Percentiles rank a stretch among this genome's conserved stretches.
Conservation (phyloP, 345 rosid genomes). For the Lumnitzera racemosa region DNA sequence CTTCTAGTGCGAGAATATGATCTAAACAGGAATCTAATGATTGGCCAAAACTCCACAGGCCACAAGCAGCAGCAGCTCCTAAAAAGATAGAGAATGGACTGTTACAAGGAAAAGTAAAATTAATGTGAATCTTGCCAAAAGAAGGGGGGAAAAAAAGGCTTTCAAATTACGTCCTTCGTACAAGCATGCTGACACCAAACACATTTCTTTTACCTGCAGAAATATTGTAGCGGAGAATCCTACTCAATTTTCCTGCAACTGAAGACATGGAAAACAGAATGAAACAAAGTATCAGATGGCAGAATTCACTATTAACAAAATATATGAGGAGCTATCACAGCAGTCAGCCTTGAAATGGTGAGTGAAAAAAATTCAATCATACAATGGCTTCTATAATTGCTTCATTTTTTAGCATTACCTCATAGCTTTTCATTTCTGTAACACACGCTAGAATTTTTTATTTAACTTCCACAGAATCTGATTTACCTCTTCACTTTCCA, state of each 20-base stretch:
- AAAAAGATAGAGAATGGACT: neutral
- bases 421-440: too few relatives aligned
- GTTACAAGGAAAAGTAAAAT: too few relatives aligned
- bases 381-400: too few relatives aligned
- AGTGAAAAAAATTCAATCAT: too few relatives aligned
- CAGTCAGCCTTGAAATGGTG: too few relatives aligned
- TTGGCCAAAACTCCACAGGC: conserved; percentile 24
- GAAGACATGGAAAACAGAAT: conserved; percentile 12
- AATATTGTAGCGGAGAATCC: conserved; percentile 10
- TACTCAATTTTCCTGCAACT: conserved; percentile 38
- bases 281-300: neutral
- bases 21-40: conserved; percentile 45
- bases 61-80: conserved; percentile 39
- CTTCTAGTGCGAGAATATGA: conserved; percentile 51
- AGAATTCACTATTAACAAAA: neutral
- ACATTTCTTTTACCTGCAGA: conserved; percentile 21
- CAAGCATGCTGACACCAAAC: neutral
- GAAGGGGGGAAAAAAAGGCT: neutral
- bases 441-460: too few relatives aligned
- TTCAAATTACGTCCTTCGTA: neutral
- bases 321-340: too few relatives aligned
- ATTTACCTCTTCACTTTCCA: too few relatives aligned
- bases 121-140: neutral
- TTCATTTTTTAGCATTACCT: too few relatives aligned
- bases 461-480: too few relatives aligned